Evolutionary conservation across 257 asterid species (phyloP).

Genomic region (Solanum gracilifrons): DNA sequence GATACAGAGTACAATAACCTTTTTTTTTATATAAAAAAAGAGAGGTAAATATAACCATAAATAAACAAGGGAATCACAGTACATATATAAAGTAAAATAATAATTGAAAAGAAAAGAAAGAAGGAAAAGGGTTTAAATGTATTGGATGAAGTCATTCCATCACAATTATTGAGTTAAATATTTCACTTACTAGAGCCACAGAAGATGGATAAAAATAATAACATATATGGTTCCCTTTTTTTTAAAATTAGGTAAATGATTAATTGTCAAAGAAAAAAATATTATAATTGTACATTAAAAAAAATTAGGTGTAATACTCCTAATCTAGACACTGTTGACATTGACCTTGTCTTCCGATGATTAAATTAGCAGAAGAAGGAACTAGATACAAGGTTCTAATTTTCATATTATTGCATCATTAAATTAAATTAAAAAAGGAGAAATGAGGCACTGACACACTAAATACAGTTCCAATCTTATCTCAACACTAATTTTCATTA

Average conservation of each 20-base stretch:
- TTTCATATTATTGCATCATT: background rate
- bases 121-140: background rate
- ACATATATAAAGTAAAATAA: no score
- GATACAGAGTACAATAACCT: background rate
- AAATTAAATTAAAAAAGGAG: background rate
- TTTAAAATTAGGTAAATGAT: background rate
- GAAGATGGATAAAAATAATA: background rate
- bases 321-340: background rate
- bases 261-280: background rate
- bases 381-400: background rate
- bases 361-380: background rate
- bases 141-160: background rate
- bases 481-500: background rate
- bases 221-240: background rate
- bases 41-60: background rate
- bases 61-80: background rate
- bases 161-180: background rate
- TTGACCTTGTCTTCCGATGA: background rate
- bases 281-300: background rate
- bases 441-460: background rate
- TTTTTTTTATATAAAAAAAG: background rate
- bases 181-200: background rate
- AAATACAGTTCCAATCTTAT: background rate
- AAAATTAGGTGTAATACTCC: background rate
- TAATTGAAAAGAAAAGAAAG: background rate